phyloP scores from a whole-genome alignment of 2,329 filamentous ascomycete genomes.

The Trichoderma atrobrunneum region DNA sequence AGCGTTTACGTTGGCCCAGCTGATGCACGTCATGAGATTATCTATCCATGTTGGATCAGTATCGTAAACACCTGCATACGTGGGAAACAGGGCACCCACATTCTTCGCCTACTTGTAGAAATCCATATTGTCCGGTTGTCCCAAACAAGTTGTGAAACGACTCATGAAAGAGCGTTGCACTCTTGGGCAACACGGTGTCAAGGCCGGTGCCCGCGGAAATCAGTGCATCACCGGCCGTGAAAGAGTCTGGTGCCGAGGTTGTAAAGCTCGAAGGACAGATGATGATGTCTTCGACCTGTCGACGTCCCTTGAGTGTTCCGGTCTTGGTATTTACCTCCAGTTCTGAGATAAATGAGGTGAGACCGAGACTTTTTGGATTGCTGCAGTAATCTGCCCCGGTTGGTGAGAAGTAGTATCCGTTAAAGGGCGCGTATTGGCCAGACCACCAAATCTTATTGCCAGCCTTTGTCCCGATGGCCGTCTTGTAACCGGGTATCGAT shows the following conservation, averaged over 20 bases:
- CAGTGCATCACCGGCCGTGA: not conserved
- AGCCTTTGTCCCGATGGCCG: not conserved
- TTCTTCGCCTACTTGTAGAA: not conserved
- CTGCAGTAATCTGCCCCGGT: not conserved
- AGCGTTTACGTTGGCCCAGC: not conserved
- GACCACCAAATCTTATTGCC: not conserved
- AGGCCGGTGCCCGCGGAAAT: not conserved
- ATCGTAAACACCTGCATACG: not conserved
- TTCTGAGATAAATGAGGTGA: not conserved
- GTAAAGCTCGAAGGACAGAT: not conserved
- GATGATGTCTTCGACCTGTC: not conserved
- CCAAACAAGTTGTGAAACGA: not conserved
- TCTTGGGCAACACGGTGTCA: not conserved
- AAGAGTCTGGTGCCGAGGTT: not conserved
- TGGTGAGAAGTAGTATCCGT: not conserved
- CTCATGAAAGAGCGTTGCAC: not conserved
- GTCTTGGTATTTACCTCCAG: not conserved
- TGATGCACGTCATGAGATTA: not conserved
- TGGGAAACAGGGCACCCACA: not conserved
- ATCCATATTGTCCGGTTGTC: not conserved
- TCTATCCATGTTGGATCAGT: not conserved
- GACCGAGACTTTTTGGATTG: not conserved
- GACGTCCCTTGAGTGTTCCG: not conserved
- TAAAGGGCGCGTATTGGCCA: not conserved
- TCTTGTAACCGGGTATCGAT: not conserved